These are phyloP conservation scores for Zygosaccharomyces sapae DNA, from an alignment of 1,139 yeast genomes.

Conservation along the genomic window DNA sequence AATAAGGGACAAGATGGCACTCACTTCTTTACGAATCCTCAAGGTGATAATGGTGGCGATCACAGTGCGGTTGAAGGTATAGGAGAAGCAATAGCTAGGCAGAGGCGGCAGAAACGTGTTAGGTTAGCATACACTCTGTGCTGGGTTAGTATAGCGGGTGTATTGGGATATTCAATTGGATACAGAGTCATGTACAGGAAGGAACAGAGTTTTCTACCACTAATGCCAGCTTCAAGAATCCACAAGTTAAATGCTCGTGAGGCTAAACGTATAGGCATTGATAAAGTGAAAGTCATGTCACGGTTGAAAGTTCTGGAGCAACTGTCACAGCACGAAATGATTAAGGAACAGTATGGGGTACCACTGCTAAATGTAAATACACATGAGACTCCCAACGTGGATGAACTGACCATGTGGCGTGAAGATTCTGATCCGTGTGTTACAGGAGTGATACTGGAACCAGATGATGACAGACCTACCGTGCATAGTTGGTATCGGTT, in stretches of 20 bases:
- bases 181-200: constrained; percentile 28
- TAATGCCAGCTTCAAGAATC: constrained; percentile 27
- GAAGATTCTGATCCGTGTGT: constrained; percentile 34
- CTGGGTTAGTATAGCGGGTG: constrained; percentile 19
- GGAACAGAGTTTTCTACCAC: constrained; percentile 30
- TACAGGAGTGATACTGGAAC: constrained; percentile 26
- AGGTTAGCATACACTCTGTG: constrained; percentile 15
- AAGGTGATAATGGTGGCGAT: constrained; percentile 11
- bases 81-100: constrained; percentile 21
- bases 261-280: constrained; percentile 21
- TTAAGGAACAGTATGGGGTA: constrained; percentile 33
- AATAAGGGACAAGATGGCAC: constrained; percentile 18
- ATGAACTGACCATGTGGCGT: constrained; percentile 32
- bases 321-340: constrained; percentile 31
- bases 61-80: constrained; percentile 10
- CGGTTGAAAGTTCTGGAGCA: constrained; percentile 24
- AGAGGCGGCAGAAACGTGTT: constrained; percentile 18
- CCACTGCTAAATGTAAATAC: constrained; percentile 25
- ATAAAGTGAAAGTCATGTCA: constrained; percentile 22
- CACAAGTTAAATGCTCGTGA: constrained; percentile 29
- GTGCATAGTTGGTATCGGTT: constrained; percentile 28
- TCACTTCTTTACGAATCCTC: constrained; percentile 23
- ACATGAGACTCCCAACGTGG: constrained; percentile 20
- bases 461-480: constrained; percentile 15
- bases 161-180: constrained; percentile 30